Conservation (phyloP, 1,284 basidiomycete species). For the Puccinia coronata region DNA sequence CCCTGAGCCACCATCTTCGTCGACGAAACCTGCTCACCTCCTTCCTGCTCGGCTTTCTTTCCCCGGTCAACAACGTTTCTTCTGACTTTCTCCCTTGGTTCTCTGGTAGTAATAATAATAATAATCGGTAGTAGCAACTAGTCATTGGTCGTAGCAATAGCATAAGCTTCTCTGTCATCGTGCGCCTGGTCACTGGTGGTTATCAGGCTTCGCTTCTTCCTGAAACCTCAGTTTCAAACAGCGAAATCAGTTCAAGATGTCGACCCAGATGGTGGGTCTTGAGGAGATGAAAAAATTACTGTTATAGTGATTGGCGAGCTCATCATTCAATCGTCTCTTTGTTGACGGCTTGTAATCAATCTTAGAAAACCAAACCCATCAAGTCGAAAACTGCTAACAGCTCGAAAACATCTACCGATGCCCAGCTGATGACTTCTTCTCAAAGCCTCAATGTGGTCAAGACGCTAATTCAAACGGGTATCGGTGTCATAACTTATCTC, state of each 20-base stretch:
- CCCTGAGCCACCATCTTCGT: too few species aligned
- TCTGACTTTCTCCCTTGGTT: too few species aligned
- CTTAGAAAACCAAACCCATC: background rate
- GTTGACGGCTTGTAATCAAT: background rate
- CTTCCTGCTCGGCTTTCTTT: too few species aligned
- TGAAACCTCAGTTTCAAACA: background rate
- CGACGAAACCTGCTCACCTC: too few species aligned
- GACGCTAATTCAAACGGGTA: slow-evolving; percentile 46
- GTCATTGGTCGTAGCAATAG: too few species aligned
- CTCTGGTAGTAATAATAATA: too few species aligned
- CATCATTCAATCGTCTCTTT: background rate
- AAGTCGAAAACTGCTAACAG: background rate
- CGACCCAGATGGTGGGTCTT: slow-evolving; percentile 14
- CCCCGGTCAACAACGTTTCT: too few species aligned
- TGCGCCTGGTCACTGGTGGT: too few species aligned
- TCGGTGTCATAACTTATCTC: slow-evolving; percentile 49
- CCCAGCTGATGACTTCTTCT: slow-evolving; percentile 38
- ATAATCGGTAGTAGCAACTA: too few species aligned
- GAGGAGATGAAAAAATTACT: background rate
- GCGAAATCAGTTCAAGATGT: background rate
- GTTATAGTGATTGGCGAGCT: background rate
- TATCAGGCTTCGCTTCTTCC: background rate
- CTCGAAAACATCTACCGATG: slow-evolving; percentile 23
- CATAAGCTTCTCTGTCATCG: too few species aligned
- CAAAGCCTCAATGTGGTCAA: slow-evolving; percentile 44